Evolutionary conservation across 108 stramenopile species (phyloP).

Genomic region (Pseudonitzschia delicatissima): DNA sequence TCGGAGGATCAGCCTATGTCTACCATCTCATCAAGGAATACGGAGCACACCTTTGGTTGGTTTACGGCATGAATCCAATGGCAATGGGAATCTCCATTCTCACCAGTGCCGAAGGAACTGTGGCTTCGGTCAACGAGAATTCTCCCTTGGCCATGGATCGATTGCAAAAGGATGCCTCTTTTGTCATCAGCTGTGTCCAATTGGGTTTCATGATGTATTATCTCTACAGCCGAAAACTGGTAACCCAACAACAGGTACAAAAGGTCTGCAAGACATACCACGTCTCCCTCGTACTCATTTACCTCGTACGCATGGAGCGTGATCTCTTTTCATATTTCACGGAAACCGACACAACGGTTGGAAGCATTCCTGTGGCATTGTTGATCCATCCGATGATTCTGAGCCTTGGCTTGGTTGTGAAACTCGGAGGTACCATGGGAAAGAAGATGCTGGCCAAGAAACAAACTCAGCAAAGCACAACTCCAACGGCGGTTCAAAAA

Average conservation of each 20-base stretch:
- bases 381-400: too few relatives aligned
- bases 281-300: not conserved
- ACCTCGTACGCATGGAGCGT: not conserved
- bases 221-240: conserved; percentile 23
- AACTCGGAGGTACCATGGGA: too few relatives aligned
- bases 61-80: conserved; percentile 12
- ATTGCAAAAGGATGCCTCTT: conserved; percentile 23
- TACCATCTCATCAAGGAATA: not conserved
- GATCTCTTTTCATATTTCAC: not conserved
- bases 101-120: not conserved
- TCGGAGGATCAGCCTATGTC: not conserved
- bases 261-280: conserved; percentile 27
- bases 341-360: too few relatives aligned
- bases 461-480: too few relatives aligned
- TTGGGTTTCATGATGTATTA: conserved; percentile 34
- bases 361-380: too few relatives aligned
- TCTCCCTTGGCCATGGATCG: conserved; percentile 1
- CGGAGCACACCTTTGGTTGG: not conserved
- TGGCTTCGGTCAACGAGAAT: not conserved
- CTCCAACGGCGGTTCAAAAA: too few relatives aligned
- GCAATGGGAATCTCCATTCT: not conserved
- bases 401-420: too few relatives aligned
- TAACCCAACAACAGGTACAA: conserved; percentile 18
- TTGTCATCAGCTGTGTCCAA: conserved; percentile 23
- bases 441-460: too few relatives aligned